Base-by-base conservation (phyloP, 2,329 filamentous ascomycete genomes). In the Cladorrhinum sp. region DNA sequence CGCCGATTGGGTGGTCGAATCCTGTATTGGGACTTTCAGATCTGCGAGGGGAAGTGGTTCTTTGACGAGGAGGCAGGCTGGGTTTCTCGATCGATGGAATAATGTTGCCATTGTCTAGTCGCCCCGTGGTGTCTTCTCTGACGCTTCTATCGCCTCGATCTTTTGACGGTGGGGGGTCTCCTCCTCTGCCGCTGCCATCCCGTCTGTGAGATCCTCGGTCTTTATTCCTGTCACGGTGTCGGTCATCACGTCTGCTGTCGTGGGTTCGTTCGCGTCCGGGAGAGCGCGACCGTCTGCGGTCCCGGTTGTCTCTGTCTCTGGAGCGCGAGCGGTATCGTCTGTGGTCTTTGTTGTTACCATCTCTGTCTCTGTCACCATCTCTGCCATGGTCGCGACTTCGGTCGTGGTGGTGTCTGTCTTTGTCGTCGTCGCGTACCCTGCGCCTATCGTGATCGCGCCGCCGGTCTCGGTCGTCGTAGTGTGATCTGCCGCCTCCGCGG, bases 321-420 rank as follows among this genome's bases (percentile, higher is more conserved):
- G 64, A 67, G 33, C 61, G 54, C 3, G 60, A 65, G 30, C 64
- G 61, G 56, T 65, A 57, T 55, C 65, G 62, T 9, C 62, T 61
- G 39, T 60, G 56, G 26, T 67, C 64, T 18, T 69, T 69, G 28
- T 69, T 63, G 2, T 66, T 58, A 26, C 62, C 53, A 14, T 71
- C 71, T 42, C 73, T 68, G 48, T 71, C 68, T 30, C 65, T 63
- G 50, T 67, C 64, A 18, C 69, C 58, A 53, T 73, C 69, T 55
- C 72, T 67, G 56, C 71, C 69, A 18, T 51, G 10, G 33, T 61
- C 59, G 49, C 57, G 64, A 46, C n/a, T 46, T 46, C 42, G 42
- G 42, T 20, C 23, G 26, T 48, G 48, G 18, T 55, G 51, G 16
- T 56, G 46, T 26, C 57, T 46, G 55, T 57, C 26, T 20, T 36